Evolutionary conservation across 495 filamentous ascomycete species (phyloP).

Genomic region (Xylona heveae): DNA sequence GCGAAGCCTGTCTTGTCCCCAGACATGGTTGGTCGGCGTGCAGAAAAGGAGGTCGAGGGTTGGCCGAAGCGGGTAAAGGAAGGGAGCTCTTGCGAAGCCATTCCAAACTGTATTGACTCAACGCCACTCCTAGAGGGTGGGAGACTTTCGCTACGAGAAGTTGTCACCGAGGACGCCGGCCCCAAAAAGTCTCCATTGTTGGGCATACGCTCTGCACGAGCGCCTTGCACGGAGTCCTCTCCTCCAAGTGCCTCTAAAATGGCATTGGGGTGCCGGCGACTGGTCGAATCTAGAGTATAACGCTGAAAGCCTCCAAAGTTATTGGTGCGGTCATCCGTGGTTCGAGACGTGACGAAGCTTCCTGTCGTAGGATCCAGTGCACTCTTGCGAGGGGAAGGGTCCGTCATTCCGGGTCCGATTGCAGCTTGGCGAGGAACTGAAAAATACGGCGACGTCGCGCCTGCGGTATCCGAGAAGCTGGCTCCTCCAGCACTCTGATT

Average conservation of each 20-base stretch:
- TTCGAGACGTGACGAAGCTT: slow-evolving; percentile 7
- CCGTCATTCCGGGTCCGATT: slow-evolving; percentile 10
- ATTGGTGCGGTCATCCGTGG: not conserved
- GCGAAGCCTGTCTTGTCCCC: too few species aligned
- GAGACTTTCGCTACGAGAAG: slow-evolving; percentile 3
- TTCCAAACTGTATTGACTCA: too few species aligned
- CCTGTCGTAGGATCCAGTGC: slow-evolving; percentile 11
- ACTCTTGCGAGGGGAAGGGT: slow-evolving; percentile 12
- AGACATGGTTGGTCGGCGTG: too few species aligned
- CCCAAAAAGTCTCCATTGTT: slow-evolving; percentile 1
- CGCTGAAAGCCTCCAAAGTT: slow-evolving; percentile 1
- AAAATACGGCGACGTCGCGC: slow-evolving; percentile 14
- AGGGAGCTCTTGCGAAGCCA: too few species aligned
- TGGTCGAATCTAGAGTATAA: slow-evolving; percentile 1
- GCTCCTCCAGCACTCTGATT: slow-evolving; percentile 14
- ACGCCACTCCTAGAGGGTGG: slow-evolving; percentile 1
- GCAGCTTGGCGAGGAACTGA: slow-evolving; percentile 11
- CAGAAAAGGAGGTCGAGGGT: too few species aligned
- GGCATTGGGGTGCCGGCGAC: slow-evolving; percentile 1
- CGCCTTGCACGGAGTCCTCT: slow-evolving; percentile 2
- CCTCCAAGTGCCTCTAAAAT: slow-evolving; percentile 2
- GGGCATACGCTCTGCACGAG: not conserved
- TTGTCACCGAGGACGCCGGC: not conserved
- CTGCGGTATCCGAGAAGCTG: slow-evolving; percentile 9
- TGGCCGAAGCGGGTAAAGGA: too few species aligned